Base-by-base conservation (phyloP, 306 rosid species). In the Quercus glauca region DNA sequence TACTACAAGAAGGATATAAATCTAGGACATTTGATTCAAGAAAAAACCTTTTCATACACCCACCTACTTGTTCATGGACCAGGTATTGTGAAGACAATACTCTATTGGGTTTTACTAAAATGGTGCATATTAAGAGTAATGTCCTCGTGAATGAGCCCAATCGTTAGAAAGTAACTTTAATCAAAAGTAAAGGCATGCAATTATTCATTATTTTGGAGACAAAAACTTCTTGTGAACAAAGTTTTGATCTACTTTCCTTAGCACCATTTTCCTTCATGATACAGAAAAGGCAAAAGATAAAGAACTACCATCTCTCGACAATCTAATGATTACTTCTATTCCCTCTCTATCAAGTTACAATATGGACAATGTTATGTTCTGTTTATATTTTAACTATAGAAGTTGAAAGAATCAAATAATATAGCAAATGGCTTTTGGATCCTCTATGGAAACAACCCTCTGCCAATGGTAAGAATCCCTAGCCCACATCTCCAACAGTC, bases 261-360 rank as follows among this genome's bases (percentile, higher is more conserved):
- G 69, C 71, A 55, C 52, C 43, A 78, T 67, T 43, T 43, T 70
- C 49, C 53, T 35, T 65, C 58, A 33, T 78, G 73, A 72, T 83
- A 86, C 84, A 81, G 51, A 81, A 59, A 57, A 43, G 51, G 31
- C 74, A 56, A 69, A 55, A 28, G 68, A 74, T 49, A 69, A 69
- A 61, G 73, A 75, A 37, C 51, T 33, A 33, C 72, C 52, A 60
- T 72, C 65, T 80, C 74, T 79, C 65, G n/a, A 28, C 60, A 64
- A 52, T 35, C 76, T 73, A 71, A 21, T 67, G 49, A 23, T 28
- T 41, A 70, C 83, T 80, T 33, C 23, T 37, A 45, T 52, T 20
- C 58, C 80, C 83, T 76, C 81, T 80, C 89, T 81, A 83, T 57
- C 77, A 79, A 79, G 80, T 79, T 89, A 86, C 92, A 79, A 29